phyloP scores from a whole-genome alignment of 805 yeast species.

The Zygotorulaspora florentina region DNA sequence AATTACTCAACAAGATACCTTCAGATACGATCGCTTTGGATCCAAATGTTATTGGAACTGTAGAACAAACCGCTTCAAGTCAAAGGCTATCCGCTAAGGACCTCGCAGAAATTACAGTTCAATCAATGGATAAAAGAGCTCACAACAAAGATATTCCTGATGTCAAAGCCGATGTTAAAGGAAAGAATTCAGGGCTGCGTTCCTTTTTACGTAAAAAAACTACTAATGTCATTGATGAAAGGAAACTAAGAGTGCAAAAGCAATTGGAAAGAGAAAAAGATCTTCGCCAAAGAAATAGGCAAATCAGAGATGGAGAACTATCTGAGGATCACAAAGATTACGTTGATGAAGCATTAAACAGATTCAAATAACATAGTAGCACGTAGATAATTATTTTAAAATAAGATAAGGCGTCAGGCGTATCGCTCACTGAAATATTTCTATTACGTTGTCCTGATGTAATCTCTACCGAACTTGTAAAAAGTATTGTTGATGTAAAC shows the following conservation, averaged over 20 bases:
- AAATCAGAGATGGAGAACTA: constrained; percentile 46
- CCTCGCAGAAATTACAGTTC: constrained; percentile 41
- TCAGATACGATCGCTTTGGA: constrained; percentile 92
- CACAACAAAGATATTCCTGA: constrained; percentile 49
- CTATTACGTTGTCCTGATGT: too few relatives aligned
- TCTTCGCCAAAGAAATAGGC: constrained; percentile 50
- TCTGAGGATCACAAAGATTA: constrained; percentile 47
- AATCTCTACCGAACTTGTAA: too few relatives aligned
- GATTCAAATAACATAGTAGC: constrained; percentile 27
- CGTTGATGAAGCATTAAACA: constrained; percentile 40
- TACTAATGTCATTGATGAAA: constrained; percentile 79
- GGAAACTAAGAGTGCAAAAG: constrained; percentile 70
- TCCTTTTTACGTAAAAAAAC: constrained; percentile 77
- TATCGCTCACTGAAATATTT: too few relatives aligned
- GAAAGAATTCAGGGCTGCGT: constrained; percentile 80
- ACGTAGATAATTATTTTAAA: too few relatives aligned
- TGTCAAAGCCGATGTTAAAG: constrained; percentile 64
- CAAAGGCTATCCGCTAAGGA: constrained; percentile 63
- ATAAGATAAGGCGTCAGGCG: too few relatives aligned
- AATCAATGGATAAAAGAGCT: constrained; percentile 34
- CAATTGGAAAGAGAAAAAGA: constrained; percentile 72
- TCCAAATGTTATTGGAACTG: constrained; percentile 81
- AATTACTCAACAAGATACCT: constrained; percentile 77
- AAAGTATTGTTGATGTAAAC: not conserved
- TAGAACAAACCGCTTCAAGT: constrained; percentile 63